Conservation (phyloP, 1,284 basidiomycete species). For the Cutaneotrichosporon spelunceum region DNA sequence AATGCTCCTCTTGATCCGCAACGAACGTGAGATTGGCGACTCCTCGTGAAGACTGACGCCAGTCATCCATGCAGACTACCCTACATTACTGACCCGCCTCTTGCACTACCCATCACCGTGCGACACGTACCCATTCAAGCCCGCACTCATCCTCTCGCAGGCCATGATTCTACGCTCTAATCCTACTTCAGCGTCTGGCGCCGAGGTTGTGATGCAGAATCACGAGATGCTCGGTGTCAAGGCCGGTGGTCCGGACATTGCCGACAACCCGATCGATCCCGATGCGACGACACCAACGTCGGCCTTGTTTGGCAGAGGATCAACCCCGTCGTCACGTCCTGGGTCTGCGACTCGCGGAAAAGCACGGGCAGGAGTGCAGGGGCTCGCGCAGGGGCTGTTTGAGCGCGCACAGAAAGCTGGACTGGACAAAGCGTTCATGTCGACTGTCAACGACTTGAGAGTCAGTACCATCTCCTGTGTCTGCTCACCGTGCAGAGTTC, state of each 20-base stretch:
- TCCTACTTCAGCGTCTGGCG: slow-evolving; percentile 67
- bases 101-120: slow-evolving; percentile 69
- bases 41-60: not conserved
- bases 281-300: slow-evolving; percentile 1
- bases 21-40: slow-evolving; percentile 61
- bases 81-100: slow-evolving; percentile 71
- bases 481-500: slow-evolving; percentile 60
- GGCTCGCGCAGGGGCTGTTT: slow-evolving; percentile 47
- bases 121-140: slow-evolving; percentile 48
- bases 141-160: slow-evolving; percentile 71
- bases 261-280: slow-evolving; percentile 1
- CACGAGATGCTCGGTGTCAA: slow-evolving; percentile 68
- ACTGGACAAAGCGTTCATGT: slow-evolving; percentile 49
- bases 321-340: slow-evolving; percentile 5
- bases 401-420: slow-evolving; percentile 52
- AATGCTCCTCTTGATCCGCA: slow-evolving; percentile 87
- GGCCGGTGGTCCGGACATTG: slow-evolving; percentile 27
- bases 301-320: slow-evolving; percentile 9
- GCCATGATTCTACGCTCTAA: slow-evolving; percentile 73
- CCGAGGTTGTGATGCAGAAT: slow-evolving; percentile 74
- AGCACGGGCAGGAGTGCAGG: slow-evolving; percentile 31
- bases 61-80: slow-evolving; percentile 81
- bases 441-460: slow-evolving; percentile 46
- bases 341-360: slow-evolving; percentile 7
- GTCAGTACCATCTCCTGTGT: slow-evolving; percentile 26